Evolutionary conservation across 371 early-diverging fungal genomes (phyloP).

Genomic region (Batkoa obscura): DNA sequence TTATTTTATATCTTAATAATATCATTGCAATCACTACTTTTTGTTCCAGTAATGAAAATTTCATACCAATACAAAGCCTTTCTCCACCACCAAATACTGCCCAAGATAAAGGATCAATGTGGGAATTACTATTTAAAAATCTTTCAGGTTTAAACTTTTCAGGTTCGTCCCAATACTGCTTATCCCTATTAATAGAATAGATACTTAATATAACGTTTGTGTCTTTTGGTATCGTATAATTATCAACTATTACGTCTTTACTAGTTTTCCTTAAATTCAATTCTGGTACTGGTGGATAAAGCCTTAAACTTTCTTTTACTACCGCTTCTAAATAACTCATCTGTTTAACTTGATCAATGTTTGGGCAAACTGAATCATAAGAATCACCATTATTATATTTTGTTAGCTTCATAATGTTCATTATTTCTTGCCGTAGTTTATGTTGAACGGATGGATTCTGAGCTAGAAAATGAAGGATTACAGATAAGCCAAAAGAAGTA

Average conservation of each 20-base stretch:
- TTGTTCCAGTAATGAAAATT: neutral
- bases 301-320: constrained; percentile 8
- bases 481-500: neutral
- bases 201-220: constrained; percentile 10
- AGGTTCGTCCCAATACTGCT: constrained; percentile 15
- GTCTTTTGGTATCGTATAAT: constrained; percentile 8
- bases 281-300: constrained; percentile 5
- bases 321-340: constrained; percentile 9
- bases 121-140: neutral
- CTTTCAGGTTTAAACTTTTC: constrained; percentile 15
- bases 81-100: neutral
- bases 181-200: constrained; percentile 11
- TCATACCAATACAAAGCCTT: neutral
- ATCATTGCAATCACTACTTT: neutral
- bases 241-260: neutral
- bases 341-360: constrained; percentile 6
- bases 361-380: constrained; percentile 7
- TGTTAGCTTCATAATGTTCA: neutral
- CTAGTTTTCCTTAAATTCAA: neutral
- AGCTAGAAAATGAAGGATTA: neutral
- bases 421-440: constrained; percentile 11
- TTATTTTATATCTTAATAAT: too few species aligned
- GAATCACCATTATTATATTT: neutral
- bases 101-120: neutral
- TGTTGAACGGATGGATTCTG: constrained; percentile 10